A percentile compares a stretch with the other conserved stretches of the same genome.
These are phyloP conservation scores for Neurospora tetraspora DNA, from an alignment of 495 filamentous ascomycete genomes.

Conservation along the genomic window DNA sequence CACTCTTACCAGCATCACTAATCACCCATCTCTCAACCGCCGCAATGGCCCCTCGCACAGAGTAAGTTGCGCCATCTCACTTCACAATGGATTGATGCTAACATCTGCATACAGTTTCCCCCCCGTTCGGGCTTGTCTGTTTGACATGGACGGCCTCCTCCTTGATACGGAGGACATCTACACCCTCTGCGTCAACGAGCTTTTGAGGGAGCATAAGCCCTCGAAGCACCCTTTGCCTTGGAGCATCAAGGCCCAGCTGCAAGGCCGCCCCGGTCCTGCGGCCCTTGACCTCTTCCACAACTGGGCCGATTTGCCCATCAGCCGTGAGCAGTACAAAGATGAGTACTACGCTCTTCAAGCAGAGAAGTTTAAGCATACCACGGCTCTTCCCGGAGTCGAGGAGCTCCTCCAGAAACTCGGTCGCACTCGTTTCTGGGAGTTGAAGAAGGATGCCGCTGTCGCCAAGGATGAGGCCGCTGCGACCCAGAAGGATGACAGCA, in stretches of 20 bases:
- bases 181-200: slow-evolving; percentile 67
- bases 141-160: slow-evolving; percentile 97
- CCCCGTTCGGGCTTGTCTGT: slow-evolving; percentile 82
- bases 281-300: slow-evolving; percentile 43
- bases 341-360: slow-evolving; percentile 52
- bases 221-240: slow-evolving; percentile 61
- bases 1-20: not conserved
- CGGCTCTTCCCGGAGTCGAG: slow-evolving; percentile 70
- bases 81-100: slow-evolving; percentile 6
- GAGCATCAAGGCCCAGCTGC: slow-evolving; percentile 87
- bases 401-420: slow-evolving; percentile 51
- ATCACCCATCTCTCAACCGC: not conserved
- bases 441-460: slow-evolving; percentile 9
- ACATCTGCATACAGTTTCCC: slow-evolving; percentile 45
- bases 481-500: too few relatives aligned
- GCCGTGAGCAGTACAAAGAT: slow-evolving; percentile 48
- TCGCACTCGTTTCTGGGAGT: slow-evolving; percentile 35
- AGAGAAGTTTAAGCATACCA: slow-evolving; percentile 58
- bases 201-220: slow-evolving; percentile 59
- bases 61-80: slow-evolving; percentile 22
- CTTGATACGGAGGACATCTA: slow-evolving; percentile 93
- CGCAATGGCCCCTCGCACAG: slow-evolving; percentile 30
- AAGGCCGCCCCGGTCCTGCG: slow-evolving; percentile 76
- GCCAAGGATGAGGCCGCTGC: too few relatives aligned
- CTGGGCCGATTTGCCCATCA: slow-evolving; percentile 83